A percentile compares a stretch with the other conserved stretches of the same genome.
These are phyloP conservation scores for Nicotiana obtusifolia DNA, from an alignment of 257 asterid species.

Conservation along the genomic window DNA sequence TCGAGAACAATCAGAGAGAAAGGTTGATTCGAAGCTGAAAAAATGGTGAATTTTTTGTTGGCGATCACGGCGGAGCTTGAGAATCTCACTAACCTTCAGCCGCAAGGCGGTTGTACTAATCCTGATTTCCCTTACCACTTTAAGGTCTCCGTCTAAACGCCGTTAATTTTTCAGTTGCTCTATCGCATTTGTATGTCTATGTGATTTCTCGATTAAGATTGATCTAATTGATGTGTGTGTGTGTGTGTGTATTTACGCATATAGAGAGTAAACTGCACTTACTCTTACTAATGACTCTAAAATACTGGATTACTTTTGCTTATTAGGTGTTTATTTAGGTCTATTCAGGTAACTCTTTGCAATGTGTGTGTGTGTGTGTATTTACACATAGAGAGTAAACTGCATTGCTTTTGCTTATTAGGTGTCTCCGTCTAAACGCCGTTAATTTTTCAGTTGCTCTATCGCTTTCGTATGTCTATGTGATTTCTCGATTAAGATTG, in stretches of 20 bases:
- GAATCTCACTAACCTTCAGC: slow-evolving; percentile 70
- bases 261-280: no score
- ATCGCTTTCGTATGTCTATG: not conserved
- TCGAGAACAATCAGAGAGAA: not conserved
- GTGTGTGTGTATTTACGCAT: no score
- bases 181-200: not conserved
- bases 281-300: not conserved
- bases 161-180: not conserved
- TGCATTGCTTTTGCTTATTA: no score
- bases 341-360: not conserved
- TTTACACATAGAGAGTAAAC: no score
- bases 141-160: slow-evolving; percentile 36
- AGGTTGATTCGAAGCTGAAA: slow-evolving; percentile 14
- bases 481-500: not conserved
- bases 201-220: not conserved
- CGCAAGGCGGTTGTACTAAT: slow-evolving; percentile 73
- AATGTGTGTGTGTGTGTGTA: not conserved
- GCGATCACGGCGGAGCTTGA: slow-evolving; percentile 76
- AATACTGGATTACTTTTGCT: not conserved
- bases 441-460: not conserved
- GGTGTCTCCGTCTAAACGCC: slow-evolving; percentile 18
- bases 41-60: slow-evolving; percentile 67
- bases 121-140: slow-evolving; percentile 59
- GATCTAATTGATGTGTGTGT: not conserved
- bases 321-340: not conserved